Conservation (phyloP, 192 early-diverging fungal genomes). For the Chytriomyces hyalinus region DNA sequence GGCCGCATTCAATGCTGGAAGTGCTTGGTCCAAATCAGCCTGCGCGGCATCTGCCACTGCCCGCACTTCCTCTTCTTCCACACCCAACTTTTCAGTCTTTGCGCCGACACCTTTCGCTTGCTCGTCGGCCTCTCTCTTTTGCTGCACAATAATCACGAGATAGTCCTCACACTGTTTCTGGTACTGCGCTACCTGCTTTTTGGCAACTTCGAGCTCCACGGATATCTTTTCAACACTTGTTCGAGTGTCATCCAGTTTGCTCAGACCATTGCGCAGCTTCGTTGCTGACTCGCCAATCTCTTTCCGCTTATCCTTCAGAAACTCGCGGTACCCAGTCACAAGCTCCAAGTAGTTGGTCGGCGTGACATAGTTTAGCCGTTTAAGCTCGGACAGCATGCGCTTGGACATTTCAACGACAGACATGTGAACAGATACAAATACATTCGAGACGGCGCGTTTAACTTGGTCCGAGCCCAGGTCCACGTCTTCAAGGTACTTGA, state of each 20-base stretch:
- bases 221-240: constrained; percentile 64
- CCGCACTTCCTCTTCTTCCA: constrained; percentile 64
- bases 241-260: constrained; percentile 66
- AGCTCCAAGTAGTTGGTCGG: constrained; percentile 68
- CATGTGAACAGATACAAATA: constrained; percentile 62
- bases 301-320: constrained; percentile 60
- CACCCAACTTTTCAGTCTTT: constrained; percentile 65
- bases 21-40: constrained; percentile 62
- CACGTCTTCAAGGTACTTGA: constrained; percentile 56
- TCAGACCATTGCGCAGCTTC: constrained; percentile 64
- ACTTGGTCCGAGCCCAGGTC: constrained; percentile 56
- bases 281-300: constrained; percentile 58
- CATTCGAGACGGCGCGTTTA: constrained; percentile 54
- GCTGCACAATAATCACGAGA: constrained; percentile 69
- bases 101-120: constrained; percentile 63
- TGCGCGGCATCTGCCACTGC: constrained; percentile 64
- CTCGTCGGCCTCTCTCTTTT: constrained; percentile 69
- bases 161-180: constrained; percentile 73
- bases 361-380: constrained; percentile 65
- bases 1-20: constrained; percentile 64
- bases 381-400: constrained; percentile 57
- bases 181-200: constrained; percentile 65
- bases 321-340: constrained; percentile 58
- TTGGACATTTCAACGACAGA: constrained; percentile 61
- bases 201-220: constrained; percentile 64